Percentiles rank a stretch among this genome's conserved stretches.
These are phyloP conservation scores for Magnusiomyces fungicola DNA, from an alignment of 1,139 yeast genomes.

Conservation along the genomic window DNA sequence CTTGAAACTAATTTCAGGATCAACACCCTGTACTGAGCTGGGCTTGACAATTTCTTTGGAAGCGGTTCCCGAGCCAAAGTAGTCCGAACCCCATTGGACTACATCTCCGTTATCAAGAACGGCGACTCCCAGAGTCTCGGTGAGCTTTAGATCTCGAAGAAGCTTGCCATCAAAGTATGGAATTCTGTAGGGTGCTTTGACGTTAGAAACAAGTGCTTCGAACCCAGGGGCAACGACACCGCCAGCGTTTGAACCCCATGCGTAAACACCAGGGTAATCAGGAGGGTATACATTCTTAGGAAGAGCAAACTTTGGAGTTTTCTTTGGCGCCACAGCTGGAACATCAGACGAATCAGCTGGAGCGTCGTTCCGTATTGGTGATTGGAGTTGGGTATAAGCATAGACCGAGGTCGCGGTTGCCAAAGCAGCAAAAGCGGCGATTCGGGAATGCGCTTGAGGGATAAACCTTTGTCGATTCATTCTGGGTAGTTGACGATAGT, in stretches of 20 bases:
- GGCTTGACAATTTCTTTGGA: constrained; percentile 15
- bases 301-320: not conserved
- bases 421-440: not conserved
- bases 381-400: not conserved
- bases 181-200: constrained; percentile 52
- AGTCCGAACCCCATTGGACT: constrained; percentile 56
- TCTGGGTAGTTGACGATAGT: too few relatives aligned
- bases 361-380: not conserved
- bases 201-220: constrained; percentile 22
- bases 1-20: constrained; percentile 35
- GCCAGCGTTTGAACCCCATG: constrained; percentile 44
- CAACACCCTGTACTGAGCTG: not conserved
- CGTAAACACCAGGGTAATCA: constrained; percentile 43
- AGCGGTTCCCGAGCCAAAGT: constrained; percentile 19
- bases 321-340: not conserved
- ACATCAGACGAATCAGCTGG: not conserved
- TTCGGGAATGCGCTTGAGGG: too few relatives aligned
- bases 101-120: constrained; percentile 65
- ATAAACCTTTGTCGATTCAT: too few relatives aligned
- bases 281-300: not conserved
- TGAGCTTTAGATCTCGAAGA: constrained; percentile 52
- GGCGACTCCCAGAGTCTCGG: constrained; percentile 51
- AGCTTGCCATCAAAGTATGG: constrained; percentile 55
- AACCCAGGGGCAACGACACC: constrained; percentile 37
- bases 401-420: not conserved